Conservation (phyloP, 805 yeast genomes). For the Sugiyamaella smithiae region DNA sequence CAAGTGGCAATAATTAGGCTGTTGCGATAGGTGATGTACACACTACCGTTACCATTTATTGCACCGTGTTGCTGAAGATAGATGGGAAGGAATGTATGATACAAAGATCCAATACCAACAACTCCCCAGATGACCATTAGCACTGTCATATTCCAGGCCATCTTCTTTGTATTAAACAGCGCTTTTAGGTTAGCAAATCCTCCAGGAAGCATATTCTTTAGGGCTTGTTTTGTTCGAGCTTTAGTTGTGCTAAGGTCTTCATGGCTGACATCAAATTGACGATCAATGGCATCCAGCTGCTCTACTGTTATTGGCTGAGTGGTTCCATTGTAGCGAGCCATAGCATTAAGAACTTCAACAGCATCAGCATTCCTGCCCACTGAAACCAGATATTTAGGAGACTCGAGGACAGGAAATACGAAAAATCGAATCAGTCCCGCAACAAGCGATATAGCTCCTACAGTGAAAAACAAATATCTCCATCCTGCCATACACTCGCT, state of each 20-base stretch:
- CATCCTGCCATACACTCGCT: constrained; percentile 48
- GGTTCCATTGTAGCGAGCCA: constrained; percentile 47
- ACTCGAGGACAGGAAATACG: constrained; percentile 45
- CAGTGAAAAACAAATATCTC: constrained; percentile 54
- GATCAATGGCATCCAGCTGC: constrained; percentile 35
- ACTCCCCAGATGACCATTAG: constrained; percentile 51
- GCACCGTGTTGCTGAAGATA: constrained; percentile 34
- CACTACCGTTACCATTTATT: constrained; percentile 4
- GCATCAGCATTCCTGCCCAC: constrained; percentile 51
- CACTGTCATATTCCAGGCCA: constrained; percentile 43
- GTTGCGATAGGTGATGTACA: constrained; percentile 12
- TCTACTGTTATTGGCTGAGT: constrained; percentile 43
- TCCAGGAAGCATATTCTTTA: constrained; percentile 18
- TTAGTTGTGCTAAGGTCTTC: constrained; percentile 29
- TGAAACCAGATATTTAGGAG: constrained; percentile 52
- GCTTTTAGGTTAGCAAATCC: constrained; percentile 38
- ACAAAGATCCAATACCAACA: constrained; percentile 52
- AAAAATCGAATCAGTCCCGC: constrained; percentile 49
- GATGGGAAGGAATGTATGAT: constrained; percentile 51
- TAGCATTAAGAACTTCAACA: constrained; percentile 40
- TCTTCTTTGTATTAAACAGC: constrained; percentile 43
- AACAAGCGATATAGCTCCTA: constrained; percentile 49
- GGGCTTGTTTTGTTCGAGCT: constrained; percentile 31
- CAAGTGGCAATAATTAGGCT: constrained; percentile 8
- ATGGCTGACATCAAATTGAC: constrained; percentile 40